phyloP scores from a whole-genome alignment of 148 eudicot genomes.

The Cornus florida region DNA sequence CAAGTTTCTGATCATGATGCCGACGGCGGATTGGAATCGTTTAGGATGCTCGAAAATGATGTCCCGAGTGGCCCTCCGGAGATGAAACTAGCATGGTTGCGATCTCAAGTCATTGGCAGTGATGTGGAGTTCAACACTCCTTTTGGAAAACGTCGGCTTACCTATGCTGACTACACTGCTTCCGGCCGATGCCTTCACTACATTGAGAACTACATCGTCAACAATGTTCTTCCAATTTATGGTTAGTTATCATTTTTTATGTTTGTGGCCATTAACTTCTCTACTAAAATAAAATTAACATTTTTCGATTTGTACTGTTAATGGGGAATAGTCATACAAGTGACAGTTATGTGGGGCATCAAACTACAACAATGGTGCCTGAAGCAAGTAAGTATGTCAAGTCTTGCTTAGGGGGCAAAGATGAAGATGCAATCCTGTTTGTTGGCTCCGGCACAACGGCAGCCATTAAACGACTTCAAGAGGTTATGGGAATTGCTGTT shows the following conservation, averaged over 20 bases:
- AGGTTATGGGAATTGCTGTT: slow-evolving; percentile 26
- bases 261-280: too few relatives aligned
- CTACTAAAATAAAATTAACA: too few relatives aligned
- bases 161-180: slow-evolving; percentile 29
- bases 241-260: slow-evolving; percentile 1
- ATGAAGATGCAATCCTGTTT: slow-evolving; percentile 27
- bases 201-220: slow-evolving; percentile 24
- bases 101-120: slow-evolving; percentile 17
- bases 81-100: slow-evolving; percentile 24
- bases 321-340: slow-evolving; percentile 37
- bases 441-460: slow-evolving; percentile 38
- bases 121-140: slow-evolving; percentile 25
- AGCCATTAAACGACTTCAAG: slow-evolving; percentile 35
- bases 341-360: slow-evolving; percentile 33
- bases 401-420: slow-evolving; percentile 25
- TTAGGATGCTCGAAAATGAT: background rate
- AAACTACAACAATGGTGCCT: slow-evolving; percentile 27
- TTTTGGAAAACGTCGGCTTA: slow-evolving; percentile 23
- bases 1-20: too few relatives aligned
- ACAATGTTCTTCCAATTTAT: slow-evolving; percentile 25
- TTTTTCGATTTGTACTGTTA: too few relatives aligned
- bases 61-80: background rate
- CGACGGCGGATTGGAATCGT: background rate
- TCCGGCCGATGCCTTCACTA: slow-evolving; percentile 22
- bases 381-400: slow-evolving; percentile 30